Percentiles rank a stretch among this genome's conserved stretches.
phyloP scores from a whole-genome alignment of 495 filamentous ascomycete species.

The Lentithecium fluviatile region DNA sequence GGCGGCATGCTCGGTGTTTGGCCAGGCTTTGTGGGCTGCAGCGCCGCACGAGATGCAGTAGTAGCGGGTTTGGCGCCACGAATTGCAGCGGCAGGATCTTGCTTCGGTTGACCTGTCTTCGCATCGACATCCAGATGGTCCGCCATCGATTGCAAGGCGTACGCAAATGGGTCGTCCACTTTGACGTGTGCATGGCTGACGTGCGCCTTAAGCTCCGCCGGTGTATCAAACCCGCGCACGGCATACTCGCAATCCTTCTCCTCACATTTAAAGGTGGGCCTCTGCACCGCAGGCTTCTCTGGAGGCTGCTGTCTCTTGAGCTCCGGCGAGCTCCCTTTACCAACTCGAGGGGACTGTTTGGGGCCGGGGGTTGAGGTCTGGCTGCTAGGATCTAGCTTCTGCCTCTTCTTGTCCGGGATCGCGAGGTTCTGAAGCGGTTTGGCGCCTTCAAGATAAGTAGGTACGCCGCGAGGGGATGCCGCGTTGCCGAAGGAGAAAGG shows the following conservation, averaged over 20 bases:
- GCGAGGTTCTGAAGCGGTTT: slow-evolving; percentile 53
- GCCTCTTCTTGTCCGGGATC: slow-evolving; percentile 56
- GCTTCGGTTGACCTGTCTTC: slow-evolving; percentile 30
- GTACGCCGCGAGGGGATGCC: slow-evolving; percentile 70
- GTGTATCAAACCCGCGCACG: slow-evolving; percentile 52
- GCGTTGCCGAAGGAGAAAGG: slow-evolving; percentile 63
- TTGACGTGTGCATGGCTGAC: slow-evolving; percentile 55
- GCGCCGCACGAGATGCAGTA: slow-evolving; percentile 6
- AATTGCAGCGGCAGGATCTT: slow-evolving; percentile 12
- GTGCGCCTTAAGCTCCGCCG: slow-evolving; percentile 54
- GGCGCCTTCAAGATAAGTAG: slow-evolving; percentile 52
- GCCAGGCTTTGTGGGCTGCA: slow-evolving; percentile 29
- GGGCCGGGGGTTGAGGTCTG: slow-evolving; percentile 35
- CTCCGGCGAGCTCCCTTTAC: slow-evolving; percentile 49
- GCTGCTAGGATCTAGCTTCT: slow-evolving; percentile 42
- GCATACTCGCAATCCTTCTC: slow-evolving; percentile 49
- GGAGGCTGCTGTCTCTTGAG: slow-evolving; percentile 43
- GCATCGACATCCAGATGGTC: slow-evolving; percentile 52
- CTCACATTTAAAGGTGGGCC: slow-evolving; percentile 48
- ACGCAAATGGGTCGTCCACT: slow-evolving; percentile 54
- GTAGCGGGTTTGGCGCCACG: slow-evolving; percentile 15
- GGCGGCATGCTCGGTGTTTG: slow-evolving; percentile 34
- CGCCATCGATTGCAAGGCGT: slow-evolving; percentile 46
- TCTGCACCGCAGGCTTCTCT: slow-evolving; percentile 25
- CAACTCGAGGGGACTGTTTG: slow-evolving; percentile 51